A percentile compares a stretch with the other conserved stretches of the same genome.
phyloP scores from a whole-genome alignment of 441 rosid genomes.

The Jatropha podagrica region DNA sequence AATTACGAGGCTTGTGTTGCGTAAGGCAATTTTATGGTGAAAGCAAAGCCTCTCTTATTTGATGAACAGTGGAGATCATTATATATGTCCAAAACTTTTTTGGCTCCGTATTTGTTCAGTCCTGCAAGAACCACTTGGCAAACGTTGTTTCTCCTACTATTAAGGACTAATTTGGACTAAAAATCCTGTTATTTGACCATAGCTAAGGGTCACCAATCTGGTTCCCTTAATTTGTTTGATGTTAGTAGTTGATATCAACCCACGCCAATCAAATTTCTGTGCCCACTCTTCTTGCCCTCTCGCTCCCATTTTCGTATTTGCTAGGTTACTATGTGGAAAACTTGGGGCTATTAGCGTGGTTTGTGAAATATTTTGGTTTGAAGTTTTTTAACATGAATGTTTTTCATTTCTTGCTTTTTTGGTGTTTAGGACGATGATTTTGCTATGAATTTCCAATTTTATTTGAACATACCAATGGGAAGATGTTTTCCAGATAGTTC shows the following conservation, averaged over 20 bases:
- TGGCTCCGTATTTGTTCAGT: not conserved
- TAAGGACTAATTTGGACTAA: not conserved
- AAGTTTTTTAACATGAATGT: not conserved
- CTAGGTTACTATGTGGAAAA: not conserved
- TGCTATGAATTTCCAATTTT: not conserved
- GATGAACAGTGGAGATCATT: not conserved
- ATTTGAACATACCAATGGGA: not conserved
- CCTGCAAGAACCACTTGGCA: not conserved
- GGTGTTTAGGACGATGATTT: not conserved
- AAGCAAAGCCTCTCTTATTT: not conserved
- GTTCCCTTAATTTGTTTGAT: not conserved
- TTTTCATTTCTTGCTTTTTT: not conserved
- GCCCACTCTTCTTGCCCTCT: not conserved
- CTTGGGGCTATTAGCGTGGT: too few species aligned
- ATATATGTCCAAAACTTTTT: not conserved
- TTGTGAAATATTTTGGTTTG: not conserved
- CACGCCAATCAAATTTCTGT: not conserved
- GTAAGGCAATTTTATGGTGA: not conserved
- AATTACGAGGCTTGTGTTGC: not conserved
- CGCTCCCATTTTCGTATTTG: not conserved
- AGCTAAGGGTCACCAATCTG: not conserved
- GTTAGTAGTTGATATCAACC: not conserved
- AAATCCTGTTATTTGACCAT: not conserved
- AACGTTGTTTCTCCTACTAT: not conserved
- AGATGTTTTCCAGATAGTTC: not conserved